Base-by-base conservation (phyloP, 805 yeast genomes). In the Phaffomyces thermotolerans region DNA sequence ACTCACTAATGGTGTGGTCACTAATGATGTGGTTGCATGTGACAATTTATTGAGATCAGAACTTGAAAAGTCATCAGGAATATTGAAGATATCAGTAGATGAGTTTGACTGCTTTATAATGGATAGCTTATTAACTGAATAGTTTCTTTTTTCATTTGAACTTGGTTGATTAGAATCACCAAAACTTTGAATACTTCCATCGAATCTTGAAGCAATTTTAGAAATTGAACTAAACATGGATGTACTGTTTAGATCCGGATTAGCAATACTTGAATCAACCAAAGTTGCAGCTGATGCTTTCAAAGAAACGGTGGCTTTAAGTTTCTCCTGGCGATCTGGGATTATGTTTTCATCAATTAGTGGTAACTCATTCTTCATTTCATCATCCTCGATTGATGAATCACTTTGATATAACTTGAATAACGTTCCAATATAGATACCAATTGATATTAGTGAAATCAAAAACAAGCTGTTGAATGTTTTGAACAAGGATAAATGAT, bases 261-360 rank as follows among this genome's bases (percentile, higher is more conserved):
- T 35, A 20, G 12, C 41, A 29, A 6, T n/a, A 29, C 25, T 34
- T 34, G 42, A 36, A 17, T 52, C 59, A 25, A 57, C 59, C n/a
- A 57, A 39, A 2, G 61, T 57, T 9, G 52, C 56, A 6, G 61
- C 56, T 8, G 59, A 55, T 3, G 58, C 53, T 43, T 57, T 57
- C 39, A 55, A 22, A 4, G 59, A 52, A 23, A 55, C 44, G 14
- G 42, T 27, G 12, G 34, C 43, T 17, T 34, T n/a, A n/a, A n/a
- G 34, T 17, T 36, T 14, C 15, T 24, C 15, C 14, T 18, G 37
- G 12, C n/a, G 32, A 20, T 14, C 20, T 7, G 6, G n/a, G 18
- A 3, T 22, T 4, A n/a, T 3, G 18, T 39, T 39, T 23, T 39
- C 41, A 33, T 37, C 17, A n/a, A 27, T 2, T 13, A 4, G 29